A percentile compares a stretch with the other conserved stretches of the same genome.
These are phyloP conservation scores for Strobilomyces dryophilus DNA, from an alignment of 768 basidiomycete genomes.

Conservation along the genomic window DNA sequence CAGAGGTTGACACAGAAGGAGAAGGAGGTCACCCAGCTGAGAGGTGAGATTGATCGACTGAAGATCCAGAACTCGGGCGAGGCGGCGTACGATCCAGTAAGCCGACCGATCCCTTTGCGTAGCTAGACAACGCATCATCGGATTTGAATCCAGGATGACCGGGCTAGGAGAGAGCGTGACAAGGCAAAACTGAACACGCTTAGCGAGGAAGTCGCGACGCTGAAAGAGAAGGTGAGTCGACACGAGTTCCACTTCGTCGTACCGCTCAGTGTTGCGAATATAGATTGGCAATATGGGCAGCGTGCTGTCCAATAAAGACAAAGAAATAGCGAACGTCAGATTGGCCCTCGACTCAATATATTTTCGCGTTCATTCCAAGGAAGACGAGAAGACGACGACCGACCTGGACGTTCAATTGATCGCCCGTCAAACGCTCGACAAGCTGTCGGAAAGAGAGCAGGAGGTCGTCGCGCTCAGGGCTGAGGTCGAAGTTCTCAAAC, in stretches of 20 bases:
- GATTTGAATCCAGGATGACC: conserved; percentile 52
- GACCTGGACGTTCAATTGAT: conserved; percentile 67
- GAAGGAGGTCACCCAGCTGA: conserved; percentile 73
- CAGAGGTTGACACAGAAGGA: conserved; percentile 83
- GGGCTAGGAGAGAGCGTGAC: conserved; percentile 72
- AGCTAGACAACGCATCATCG: not conserved
- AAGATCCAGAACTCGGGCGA: conserved; percentile 56
- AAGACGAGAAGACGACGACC: conserved; percentile 40
- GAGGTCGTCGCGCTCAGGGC: conserved; percentile 51
- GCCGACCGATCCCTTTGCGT: conserved; percentile 17
- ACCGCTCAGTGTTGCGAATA: not conserved
- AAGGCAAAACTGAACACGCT: conserved; percentile 66
- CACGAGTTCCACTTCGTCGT: not conserved
- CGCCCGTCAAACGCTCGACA: conserved; percentile 67
- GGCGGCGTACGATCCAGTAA: conserved; percentile 55
- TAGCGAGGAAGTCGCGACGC: conserved; percentile 68
- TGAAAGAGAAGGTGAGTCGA: conserved; percentile 60
- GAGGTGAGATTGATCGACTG: conserved; percentile 63
- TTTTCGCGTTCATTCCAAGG: conserved; percentile 62
- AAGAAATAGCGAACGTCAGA: conserved; percentile 73
- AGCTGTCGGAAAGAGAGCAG: conserved; percentile 62
- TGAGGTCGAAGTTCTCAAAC: conserved; percentile 49
- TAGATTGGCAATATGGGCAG: conserved; percentile 56
- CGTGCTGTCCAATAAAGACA: conserved; percentile 51
- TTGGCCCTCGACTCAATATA: conserved; percentile 87